Evolutionary conservation across 352 stramenopile species (phyloP), one percentile per base, ranked within the genome.

Genomic region (Pythium biforme): DNA sequence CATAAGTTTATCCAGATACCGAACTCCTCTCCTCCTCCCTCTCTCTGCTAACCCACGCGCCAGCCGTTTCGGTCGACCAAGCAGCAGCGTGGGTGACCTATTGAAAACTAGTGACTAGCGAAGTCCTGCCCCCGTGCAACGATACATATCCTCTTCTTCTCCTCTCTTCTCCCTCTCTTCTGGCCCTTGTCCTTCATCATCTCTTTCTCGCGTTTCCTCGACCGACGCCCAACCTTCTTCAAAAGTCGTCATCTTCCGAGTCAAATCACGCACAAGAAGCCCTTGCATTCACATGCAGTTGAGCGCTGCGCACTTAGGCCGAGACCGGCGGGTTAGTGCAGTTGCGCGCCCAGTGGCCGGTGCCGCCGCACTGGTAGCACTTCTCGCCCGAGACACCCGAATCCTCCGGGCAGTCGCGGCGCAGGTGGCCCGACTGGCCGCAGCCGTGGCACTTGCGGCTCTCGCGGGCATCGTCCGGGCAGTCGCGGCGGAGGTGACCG

Each of bases 341-440:
- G 73, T 92, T 88, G 34, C 85, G 85, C 7, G 85, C 85, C 80
- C 79, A 94, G 76, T 91, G 80, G 79, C 83, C 89, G 67, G 82
- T 84, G 64, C 79, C 41, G 40, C 54, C 54, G 41, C 54, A 60
- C 39, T 60, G 39, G 40, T 52, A 52, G 54, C 54, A 60, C 26
- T 52, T 52, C 17, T 52, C 54, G 40, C 25, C 40, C 25, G 41
- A 27, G 83, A 25, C 39, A n/a, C 45, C 55, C n/a, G 20, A 34
- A 69, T 88, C 80, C 34, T 90, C 78, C 10, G 83, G 83, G 70
- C 83, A 92, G 72, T 92, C 80, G 22, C 83, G 83, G 67, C 81
- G 80, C 41, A 92, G 60, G 70, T 92, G 83, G 56, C 83, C 80
- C 11, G 66, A 40, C 65, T 88, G 73, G 70, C 83, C 83, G 55